A percentile compares a stretch with the other conserved stretches of the same genome.
Evolutionary conservation across 257 asterid species (phyloP).

Genomic region (Haberlea rhodopensis): DNA sequence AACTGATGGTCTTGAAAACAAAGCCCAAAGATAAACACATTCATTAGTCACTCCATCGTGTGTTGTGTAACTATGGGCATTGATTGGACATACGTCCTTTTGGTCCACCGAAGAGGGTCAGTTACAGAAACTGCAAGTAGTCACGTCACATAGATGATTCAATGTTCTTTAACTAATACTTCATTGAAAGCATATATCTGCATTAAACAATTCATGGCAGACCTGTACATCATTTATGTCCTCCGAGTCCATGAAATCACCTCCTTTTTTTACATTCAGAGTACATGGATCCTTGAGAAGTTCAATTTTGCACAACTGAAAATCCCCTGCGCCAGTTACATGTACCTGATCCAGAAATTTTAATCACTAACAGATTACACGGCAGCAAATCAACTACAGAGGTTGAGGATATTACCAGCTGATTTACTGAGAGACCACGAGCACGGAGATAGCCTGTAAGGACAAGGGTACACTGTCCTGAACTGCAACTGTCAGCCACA

Average conservation of each 20-base stretch:
- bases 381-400: constrained; percentile 21
- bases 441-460: constrained; percentile 90
- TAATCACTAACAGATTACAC: constrained; percentile 27
- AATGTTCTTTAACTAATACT: background rate
- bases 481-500: constrained; percentile 39
- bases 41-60: background rate
- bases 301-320: constrained; percentile 78
- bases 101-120: background rate
- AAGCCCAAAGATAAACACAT: background rate
- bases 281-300: constrained; percentile 82
- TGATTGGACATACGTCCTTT: constrained; percentile 3
- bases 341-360: constrained; percentile 69
- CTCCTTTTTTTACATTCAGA: constrained; percentile 59
- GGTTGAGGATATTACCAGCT: constrained; percentile 61
- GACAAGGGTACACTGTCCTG: constrained; percentile 65
- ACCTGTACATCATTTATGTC: constrained; percentile 53
- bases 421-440: constrained; percentile 74
- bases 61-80: background rate
- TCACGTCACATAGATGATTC: background rate
- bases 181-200: background rate
- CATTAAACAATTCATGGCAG: background rate
- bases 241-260: constrained; percentile 69
- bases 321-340: constrained; percentile 96
- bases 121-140: constrained; percentile 5
- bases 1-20: background rate